phyloP scores from a whole-genome alignment of 2,329 filamentous ascomycete genomes.

The Venturia oleaginea region DNA sequence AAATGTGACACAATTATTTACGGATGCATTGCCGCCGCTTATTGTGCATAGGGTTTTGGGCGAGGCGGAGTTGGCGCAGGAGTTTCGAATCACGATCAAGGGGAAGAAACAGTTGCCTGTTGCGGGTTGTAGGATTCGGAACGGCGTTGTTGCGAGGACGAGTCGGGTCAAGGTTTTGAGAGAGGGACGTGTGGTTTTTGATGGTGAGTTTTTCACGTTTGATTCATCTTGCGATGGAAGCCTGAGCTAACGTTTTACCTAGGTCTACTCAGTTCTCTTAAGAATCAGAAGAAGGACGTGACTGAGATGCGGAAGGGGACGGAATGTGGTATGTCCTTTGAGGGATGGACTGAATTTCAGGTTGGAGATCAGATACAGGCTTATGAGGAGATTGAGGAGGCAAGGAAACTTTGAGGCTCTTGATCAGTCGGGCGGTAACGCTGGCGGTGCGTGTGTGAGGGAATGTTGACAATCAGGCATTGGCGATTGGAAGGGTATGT shows the following conservation, averaged over 20 bases:
- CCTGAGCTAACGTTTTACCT: slow-evolving; percentile 29
- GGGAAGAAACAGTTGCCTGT: slow-evolving; percentile 62
- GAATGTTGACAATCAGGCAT: too few species aligned
- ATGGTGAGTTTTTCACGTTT: background rate
- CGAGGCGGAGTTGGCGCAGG: slow-evolving; percentile 75
- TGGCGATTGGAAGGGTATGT: background rate
- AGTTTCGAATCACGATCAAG: slow-evolving; percentile 77
- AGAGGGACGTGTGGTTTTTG: slow-evolving; percentile 20
- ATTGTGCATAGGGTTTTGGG: slow-evolving; percentile 65
- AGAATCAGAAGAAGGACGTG: slow-evolving; percentile 88
- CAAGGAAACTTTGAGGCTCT: slow-evolving; percentile 40
- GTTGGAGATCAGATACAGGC: slow-evolving; percentile 80
- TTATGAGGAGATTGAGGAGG: slow-evolving; percentile 70
- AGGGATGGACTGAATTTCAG: slow-evolving; percentile 67
- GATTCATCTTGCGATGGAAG: slow-evolving; percentile 11
- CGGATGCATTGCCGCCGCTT: slow-evolving; percentile 57
- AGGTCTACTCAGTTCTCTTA: slow-evolving; percentile 70
- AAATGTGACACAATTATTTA: slow-evolving; percentile 59
- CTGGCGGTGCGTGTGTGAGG: too few species aligned
- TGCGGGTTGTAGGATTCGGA: slow-evolving; percentile 80
- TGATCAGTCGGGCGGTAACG: background rate
- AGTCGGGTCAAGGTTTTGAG: slow-evolving; percentile 64
- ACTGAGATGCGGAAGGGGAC: slow-evolving; percentile 79
- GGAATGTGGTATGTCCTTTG: slow-evolving; percentile 89
- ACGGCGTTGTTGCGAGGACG: slow-evolving; percentile 60